Evolutionary conservation across 371 early-diverging fungal genomes (phyloP).

Genomic region (Nosema muscidifuracis): DNA sequence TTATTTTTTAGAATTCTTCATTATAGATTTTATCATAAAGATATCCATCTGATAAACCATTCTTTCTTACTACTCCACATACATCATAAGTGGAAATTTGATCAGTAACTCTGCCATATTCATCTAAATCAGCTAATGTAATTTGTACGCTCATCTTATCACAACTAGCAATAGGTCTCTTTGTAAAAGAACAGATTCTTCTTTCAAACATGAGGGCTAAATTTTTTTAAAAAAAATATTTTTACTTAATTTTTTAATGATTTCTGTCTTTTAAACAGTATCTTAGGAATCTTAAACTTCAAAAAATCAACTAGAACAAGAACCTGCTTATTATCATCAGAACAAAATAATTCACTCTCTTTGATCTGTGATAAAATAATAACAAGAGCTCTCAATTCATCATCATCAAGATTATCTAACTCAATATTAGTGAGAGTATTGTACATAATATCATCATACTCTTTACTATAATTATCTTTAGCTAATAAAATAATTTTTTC

Average conservation of each 20-base stretch:
- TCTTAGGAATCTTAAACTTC: conserved; percentile 4
- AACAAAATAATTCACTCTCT: not conserved
- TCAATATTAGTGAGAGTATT: not conserved
- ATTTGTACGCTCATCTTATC: conserved; percentile 61
- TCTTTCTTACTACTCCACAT: conserved; percentile 57
- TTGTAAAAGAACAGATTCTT: conserved; percentile 61
- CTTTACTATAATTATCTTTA: not conserved
- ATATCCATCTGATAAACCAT: conserved; percentile 56
- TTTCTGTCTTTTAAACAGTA: conserved; percentile 4
- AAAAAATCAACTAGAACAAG: conserved; percentile 1
- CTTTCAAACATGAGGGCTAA: conserved; percentile 35
- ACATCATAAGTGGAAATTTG: conserved; percentile 54
- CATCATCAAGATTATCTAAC: not conserved
- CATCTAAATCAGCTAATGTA: conserved; percentile 56
- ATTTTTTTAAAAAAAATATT: too few species aligned
- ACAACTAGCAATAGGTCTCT: conserved; percentile 59
- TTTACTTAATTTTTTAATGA: not conserved
- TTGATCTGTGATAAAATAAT: conserved; percentile 1
- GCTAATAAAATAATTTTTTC: not conserved
- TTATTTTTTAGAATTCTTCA: conserved; percentile 29
- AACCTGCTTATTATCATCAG: not conserved
- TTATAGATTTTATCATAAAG: conserved; percentile 48
- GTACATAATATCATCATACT: not conserved
- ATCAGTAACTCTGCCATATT: conserved; percentile 57
- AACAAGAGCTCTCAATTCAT: conserved; percentile 1